phyloP scores from a whole-genome alignment of 495 filamentous ascomycete genomes.

The Cryomyces minteri region DNA sequence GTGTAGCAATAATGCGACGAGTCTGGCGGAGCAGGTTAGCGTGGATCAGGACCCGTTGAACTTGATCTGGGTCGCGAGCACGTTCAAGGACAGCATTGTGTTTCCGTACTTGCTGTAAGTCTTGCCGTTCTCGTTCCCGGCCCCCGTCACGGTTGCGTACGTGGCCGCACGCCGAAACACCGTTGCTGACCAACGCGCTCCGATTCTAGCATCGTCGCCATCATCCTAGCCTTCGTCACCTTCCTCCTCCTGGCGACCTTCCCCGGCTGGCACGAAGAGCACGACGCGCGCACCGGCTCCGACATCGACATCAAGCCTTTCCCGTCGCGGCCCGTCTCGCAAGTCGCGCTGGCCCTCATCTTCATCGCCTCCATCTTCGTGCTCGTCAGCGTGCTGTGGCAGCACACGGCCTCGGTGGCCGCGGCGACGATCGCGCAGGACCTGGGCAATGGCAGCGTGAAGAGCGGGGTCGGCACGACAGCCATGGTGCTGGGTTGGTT shows the following conservation, averaged over 20 bases:
- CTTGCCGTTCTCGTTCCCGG: not conserved
- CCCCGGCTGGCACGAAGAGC: slow-evolving; percentile 65
- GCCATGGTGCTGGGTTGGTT: slow-evolving; percentile 98
- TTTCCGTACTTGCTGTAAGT: slow-evolving; percentile 59
- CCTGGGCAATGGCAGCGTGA: slow-evolving; percentile 83
- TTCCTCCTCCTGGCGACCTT: slow-evolving; percentile 62
- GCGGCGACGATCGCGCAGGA: slow-evolving; percentile 86
- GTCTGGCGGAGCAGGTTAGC: slow-evolving; percentile 46
- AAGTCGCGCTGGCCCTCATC: slow-evolving; percentile 59
- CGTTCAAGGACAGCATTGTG: slow-evolving; percentile 68
- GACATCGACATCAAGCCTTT: slow-evolving; percentile 66
- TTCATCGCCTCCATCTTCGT: slow-evolving; percentile 66
- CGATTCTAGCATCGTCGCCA: slow-evolving; percentile 47
- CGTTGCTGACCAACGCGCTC: slow-evolving; percentile 6
- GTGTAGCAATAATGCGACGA: slow-evolving; percentile 62
- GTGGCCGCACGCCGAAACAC: not conserved
- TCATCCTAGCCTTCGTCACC: slow-evolving; percentile 61
- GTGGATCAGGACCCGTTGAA: slow-evolving; percentile 64
- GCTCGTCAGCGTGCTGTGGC: slow-evolving; percentile 53
- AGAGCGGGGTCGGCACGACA: slow-evolving; percentile 71
- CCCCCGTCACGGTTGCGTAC: not conserved
- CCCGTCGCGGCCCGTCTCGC: slow-evolving; percentile 52
- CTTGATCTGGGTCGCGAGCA: slow-evolving; percentile 59
- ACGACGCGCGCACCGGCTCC: slow-evolving; percentile 37
- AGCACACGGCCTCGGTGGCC: slow-evolving; percentile 86